A percentile compares a stretch with the other conserved stretches of the same genome.
Evolutionary conservation across 176 grass and related monocot species (phyloP).

Genomic region (Paspalum vaginatum): DNA sequence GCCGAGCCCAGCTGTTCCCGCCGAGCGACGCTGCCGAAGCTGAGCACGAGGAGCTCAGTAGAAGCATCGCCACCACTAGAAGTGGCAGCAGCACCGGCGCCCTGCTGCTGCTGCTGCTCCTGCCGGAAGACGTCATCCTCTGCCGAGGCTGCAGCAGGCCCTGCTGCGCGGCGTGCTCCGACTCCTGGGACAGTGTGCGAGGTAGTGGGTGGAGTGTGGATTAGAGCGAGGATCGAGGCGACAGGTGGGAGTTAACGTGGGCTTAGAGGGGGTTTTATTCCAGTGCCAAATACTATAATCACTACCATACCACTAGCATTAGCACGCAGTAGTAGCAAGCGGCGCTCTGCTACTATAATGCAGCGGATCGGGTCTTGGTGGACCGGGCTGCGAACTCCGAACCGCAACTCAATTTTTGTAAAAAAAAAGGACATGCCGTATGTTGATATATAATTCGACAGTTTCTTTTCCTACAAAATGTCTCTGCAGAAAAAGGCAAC

Average conservation of each 20-base stretch:
- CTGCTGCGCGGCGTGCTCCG: background rate
- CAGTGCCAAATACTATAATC: slow-evolving; percentile 2
- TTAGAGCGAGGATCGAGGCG: slow-evolving; percentile 35
- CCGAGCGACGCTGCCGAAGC: background rate
- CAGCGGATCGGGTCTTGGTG: slow-evolving; percentile 14
- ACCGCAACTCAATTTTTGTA: no score
- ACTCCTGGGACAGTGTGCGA: slow-evolving; percentile 40
- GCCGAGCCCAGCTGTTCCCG: slow-evolving; percentile 7
- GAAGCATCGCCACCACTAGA: background rate
- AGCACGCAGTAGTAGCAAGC: slow-evolving; percentile 38
- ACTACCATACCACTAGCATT: background rate
- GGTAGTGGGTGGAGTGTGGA: slow-evolving; percentile 29
- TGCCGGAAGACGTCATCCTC: slow-evolving; percentile 21
- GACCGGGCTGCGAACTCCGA: no score
- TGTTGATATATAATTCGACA: no score
- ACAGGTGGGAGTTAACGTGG: slow-evolving; percentile 48
- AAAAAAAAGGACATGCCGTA: no score
- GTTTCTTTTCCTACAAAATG: background rate
- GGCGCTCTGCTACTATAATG: background rate
- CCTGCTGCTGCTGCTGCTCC: background rate
- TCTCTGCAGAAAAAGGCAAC: no score
- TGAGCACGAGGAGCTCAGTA: background rate
- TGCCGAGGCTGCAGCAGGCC: background rate
- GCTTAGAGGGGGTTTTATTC: slow-evolving; percentile 51
- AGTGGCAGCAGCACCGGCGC: background rate